Conservation (phyloP, 768 basidiomycete species). For the Solioccasus polychromus region DNA sequence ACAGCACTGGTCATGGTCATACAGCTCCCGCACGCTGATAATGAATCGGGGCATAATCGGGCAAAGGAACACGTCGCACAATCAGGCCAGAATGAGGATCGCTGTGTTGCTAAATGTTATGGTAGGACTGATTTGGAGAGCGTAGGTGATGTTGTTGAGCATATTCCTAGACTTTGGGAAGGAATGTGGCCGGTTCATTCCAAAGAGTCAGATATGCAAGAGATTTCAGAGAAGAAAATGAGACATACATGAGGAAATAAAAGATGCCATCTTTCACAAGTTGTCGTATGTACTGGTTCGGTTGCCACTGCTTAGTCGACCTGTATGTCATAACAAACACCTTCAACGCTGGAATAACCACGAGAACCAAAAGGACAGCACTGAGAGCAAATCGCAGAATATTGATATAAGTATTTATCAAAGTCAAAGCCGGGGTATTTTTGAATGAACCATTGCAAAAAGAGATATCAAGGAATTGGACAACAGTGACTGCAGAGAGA, state of each 20-base stretch:
- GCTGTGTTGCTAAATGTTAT: too few species aligned
- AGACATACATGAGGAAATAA: not conserved
- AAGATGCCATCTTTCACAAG: not conserved
- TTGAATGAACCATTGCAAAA: not conserved
- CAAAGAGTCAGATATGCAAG: too few species aligned
- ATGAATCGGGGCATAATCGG: too few species aligned
- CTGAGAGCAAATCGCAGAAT: not conserved
- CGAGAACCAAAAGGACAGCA: not conserved
- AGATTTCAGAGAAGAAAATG: too few species aligned
- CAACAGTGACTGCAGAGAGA: not conserved
- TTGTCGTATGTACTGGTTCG: not conserved
- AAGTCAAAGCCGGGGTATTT: not conserved
- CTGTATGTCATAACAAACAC: not conserved
- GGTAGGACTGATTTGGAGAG: too few species aligned
- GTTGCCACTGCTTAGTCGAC: not conserved
- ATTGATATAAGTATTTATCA: not conserved
- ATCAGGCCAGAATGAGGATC: too few species aligned
- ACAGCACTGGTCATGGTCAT: too few species aligned
- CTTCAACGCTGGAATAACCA: not conserved
- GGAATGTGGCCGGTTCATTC: too few species aligned
- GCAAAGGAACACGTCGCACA: too few species aligned
- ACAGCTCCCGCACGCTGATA: too few species aligned
- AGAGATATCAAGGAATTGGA: not conserved
- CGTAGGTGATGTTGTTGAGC: too few species aligned
- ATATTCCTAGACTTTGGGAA: too few species aligned